Evolutionary conservation across 1,139 yeast species (phyloP).

Genomic region (Suhomyces ambrosiae): DNA sequence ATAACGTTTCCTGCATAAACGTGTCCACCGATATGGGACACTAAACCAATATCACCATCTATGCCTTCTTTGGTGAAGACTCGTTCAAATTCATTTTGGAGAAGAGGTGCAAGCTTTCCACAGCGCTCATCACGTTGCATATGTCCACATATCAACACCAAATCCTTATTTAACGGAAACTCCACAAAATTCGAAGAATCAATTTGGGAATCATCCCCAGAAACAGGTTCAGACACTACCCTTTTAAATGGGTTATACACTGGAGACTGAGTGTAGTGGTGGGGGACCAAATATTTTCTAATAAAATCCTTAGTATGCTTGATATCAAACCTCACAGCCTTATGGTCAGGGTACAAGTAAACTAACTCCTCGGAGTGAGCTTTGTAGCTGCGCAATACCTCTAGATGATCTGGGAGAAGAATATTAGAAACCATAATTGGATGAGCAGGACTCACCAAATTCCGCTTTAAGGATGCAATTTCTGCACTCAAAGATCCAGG

Average conservation of each 20-base stretch:
- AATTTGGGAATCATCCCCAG: background rate
- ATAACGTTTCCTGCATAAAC: constrained; percentile 77
- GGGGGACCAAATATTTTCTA: constrained; percentile 41
- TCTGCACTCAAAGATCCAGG: constrained; percentile 46
- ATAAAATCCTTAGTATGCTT: constrained; percentile 42
- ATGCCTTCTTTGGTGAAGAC: constrained; percentile 37
- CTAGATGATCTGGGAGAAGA: constrained; percentile 12
- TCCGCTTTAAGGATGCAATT: constrained; percentile 32
- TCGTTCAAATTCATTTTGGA: constrained; percentile 50
- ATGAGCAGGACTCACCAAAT: constrained; percentile 40
- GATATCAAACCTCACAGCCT: constrained; percentile 37
- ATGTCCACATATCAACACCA: constrained; percentile 69
- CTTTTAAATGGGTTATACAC: constrained; percentile 38
- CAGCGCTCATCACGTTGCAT: constrained; percentile 63
- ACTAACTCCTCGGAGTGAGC: constrained; percentile 28
- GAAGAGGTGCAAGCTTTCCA: constrained; percentile 62
- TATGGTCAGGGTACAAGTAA: constrained; percentile 59
- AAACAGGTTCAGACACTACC: background rate
- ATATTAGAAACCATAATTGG: constrained; percentile 57
- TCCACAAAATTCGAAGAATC: constrained; percentile 23
- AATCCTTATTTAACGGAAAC: constrained; percentile 21
- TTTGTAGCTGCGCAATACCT: constrained; percentile 2
- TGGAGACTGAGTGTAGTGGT: constrained; percentile 16
- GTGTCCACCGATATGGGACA: constrained; percentile 79
- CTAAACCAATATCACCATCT: constrained; percentile 49